phyloP scores from a whole-genome alignment of 2,329 filamentous ascomycete genomes.

The Parascedosporium putredinis region DNA sequence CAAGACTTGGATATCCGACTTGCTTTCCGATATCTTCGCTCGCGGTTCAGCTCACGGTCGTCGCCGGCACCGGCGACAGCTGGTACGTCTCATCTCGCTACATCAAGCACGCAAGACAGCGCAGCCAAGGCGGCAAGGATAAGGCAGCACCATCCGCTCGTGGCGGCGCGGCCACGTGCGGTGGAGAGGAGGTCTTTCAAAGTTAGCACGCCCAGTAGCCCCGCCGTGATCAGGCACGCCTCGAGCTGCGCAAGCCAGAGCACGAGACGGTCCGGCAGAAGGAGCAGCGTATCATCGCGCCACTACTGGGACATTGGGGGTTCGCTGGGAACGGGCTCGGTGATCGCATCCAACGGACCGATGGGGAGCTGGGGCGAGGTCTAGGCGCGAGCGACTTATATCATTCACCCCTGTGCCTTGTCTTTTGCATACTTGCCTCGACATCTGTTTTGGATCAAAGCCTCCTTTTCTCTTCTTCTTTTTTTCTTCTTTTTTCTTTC shows the following conservation, averaged over 20 bases:
- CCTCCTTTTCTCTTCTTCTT: not conserved
- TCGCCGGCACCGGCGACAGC: constrained; percentile 29
- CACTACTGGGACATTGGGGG: constrained; percentile 92
- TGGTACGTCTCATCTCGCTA: constrained; percentile 35
- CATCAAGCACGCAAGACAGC: constrained; percentile 48
- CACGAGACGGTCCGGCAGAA: constrained; percentile 59
- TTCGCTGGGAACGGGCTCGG: constrained; percentile 65
- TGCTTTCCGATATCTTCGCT: constrained; percentile 79
- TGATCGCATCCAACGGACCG: constrained; percentile 54
- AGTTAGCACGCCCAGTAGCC: constrained; percentile 37
- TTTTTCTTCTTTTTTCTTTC: not conserved
- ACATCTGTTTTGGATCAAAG: no score
- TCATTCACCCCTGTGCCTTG: not conserved
- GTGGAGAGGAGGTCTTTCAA: constrained; percentile 48
- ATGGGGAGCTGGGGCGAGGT: constrained; percentile 76
- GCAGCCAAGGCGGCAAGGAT: constrained; percentile 75
- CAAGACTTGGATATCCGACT: constrained; percentile 82
- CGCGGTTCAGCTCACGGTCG: constrained; percentile 53
- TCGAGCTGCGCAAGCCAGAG: constrained; percentile 82
- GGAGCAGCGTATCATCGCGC: constrained; percentile 61
- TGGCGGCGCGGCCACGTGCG: constrained; percentile 46
- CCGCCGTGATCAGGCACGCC: constrained; percentile 36
- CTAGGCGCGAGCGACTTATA: constrained; percentile 19
- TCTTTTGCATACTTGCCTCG: no score
- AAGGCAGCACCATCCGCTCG: constrained; percentile 78